Base-by-base conservation (phyloP, 352 stramenopile genomes). In the Pythium brachiatum region DNA sequence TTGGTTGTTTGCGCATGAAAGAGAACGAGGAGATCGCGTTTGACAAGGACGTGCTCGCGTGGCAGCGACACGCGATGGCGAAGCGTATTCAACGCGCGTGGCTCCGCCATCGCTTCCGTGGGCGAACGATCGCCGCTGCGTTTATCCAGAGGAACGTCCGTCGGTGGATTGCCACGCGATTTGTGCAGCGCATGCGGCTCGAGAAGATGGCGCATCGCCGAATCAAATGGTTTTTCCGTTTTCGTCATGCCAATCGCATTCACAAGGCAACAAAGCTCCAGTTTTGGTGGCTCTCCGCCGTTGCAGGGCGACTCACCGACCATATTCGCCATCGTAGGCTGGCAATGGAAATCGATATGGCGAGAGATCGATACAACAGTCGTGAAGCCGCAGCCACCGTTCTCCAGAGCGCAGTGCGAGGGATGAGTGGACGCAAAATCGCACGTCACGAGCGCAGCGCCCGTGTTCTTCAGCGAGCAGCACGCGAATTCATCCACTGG, bases 151-250 rank as follows among this genome's bases (percentile, higher is more conserved):
- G 71, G 48, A 78, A 76, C 29, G 63, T 72, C 32, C 75, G 83
- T 21, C 75, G 76, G 0, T 73, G 70, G 29, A 21, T 57, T 20
- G 75, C 74, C 2, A 67, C 62, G n/a, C 55, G 58, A 0, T 21
- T 63, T n/a, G 69, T 83, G 1, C 16, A 65, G n/a, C 59, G 46
- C 18, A 53, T 76, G 55, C 74, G 83, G 8, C 56, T 53, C 6
- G 62, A 79, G 38, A 68, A 69, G 7, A 78, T 86, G 57, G 74
- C 80, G 9, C 81, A 84, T 60, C 83, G 83, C 18, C 78, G 82
- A 12, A 90, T 94, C 54, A 92, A 92, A 69, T 92, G 80, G 73
- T 92, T 90, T 51, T 78, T 92, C 43, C 80, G 80, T 8, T 69
- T 82, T 1, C 73, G 78, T 20, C 77, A 92, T 41, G 65, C 65